phyloP scores from a whole-genome alignment of 1,284 basidiomycete genomes.

The Pseudozyma hubeiensis region DNA sequence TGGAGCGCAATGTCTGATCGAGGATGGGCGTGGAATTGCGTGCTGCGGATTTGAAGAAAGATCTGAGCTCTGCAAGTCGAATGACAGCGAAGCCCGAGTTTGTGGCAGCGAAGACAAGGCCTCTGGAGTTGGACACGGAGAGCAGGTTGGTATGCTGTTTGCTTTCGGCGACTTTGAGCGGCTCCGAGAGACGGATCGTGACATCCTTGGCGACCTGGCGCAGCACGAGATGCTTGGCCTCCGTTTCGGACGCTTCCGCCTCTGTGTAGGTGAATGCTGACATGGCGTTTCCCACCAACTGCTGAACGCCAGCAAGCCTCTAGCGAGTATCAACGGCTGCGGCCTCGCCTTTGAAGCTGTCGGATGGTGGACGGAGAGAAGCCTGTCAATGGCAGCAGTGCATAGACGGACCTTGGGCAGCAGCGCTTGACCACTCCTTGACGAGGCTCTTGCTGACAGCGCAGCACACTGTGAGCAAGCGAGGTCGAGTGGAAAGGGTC shows the following conservation, averaged over 20 bases:
- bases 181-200: slow-evolving; percentile 61
- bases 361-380: not conserved
- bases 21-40: slow-evolving; percentile 41
- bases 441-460: no score
- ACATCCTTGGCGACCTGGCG: slow-evolving; percentile 63
- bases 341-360: no score
- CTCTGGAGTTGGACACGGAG: slow-evolving; percentile 68
- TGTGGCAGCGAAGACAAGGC: slow-evolving; percentile 69
- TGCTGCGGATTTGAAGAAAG: slow-evolving; percentile 40
- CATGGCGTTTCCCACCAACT: not conserved
- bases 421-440: no score
- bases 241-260: slow-evolving; percentile 30
- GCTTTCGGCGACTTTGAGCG: slow-evolving; percentile 43
- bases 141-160: slow-evolving; percentile 65
- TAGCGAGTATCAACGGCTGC: no score
- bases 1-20: slow-evolving; percentile 18
- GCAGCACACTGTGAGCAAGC: no score
- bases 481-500: not conserved
- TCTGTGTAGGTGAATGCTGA: slow-evolving; percentile 19
- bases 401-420: slow-evolving; percentile 2
- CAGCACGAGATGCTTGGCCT: slow-evolving; percentile 71
- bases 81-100: slow-evolving; percentile 65
- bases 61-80: slow-evolving; percentile 60
- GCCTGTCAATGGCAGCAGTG: slow-evolving; percentile 11
- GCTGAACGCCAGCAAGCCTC: no score